These are phyloP conservation scores for Ploettnerulaceae sp. DNA, from an alignment of 2,329 filamentous ascomycete species.

Conservation along the genomic window DNA sequence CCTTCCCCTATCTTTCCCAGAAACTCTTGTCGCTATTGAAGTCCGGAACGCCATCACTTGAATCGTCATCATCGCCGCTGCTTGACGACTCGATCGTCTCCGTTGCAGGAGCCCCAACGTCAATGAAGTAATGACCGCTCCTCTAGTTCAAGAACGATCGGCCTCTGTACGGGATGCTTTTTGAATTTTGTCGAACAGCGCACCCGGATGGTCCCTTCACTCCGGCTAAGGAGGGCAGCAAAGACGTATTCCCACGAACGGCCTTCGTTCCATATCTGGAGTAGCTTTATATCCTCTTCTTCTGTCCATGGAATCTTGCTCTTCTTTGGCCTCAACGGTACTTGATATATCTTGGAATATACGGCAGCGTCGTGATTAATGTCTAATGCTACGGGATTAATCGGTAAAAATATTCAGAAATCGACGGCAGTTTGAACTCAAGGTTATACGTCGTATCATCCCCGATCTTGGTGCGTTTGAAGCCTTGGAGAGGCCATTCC, in stretches of 20 bases:
- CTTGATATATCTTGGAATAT: neutral
- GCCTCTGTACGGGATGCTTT: neutral
- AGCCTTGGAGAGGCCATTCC: constrained; percentile 22
- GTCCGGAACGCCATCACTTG: no score
- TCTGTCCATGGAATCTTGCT: neutral
- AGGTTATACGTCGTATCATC: constrained; percentile 16
- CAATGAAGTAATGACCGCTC: no score
- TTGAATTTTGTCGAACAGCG: neutral
- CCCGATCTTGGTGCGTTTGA: constrained; percentile 17
- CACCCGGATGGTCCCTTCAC: neutral
- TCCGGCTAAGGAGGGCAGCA: neutral
- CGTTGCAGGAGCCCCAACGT: no score
- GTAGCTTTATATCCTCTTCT: neutral
- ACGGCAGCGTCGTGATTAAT: neutral
- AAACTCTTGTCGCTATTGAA: no score
- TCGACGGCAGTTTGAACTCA: constrained; percentile 11
- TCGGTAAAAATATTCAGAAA: constrained; percentile 15
- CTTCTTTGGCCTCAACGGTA: neutral
- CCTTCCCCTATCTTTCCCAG: no score
- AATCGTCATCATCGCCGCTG: no score
- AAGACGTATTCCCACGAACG: neutral
- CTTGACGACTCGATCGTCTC: no score
- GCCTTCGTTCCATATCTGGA: neutral
- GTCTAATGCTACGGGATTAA: constrained; percentile 12
- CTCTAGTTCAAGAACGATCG: no score